Evolutionary conservation across 1,284 basidiomycete species (phyloP).

Genomic region (Salmacisia buchloeana): DNA sequence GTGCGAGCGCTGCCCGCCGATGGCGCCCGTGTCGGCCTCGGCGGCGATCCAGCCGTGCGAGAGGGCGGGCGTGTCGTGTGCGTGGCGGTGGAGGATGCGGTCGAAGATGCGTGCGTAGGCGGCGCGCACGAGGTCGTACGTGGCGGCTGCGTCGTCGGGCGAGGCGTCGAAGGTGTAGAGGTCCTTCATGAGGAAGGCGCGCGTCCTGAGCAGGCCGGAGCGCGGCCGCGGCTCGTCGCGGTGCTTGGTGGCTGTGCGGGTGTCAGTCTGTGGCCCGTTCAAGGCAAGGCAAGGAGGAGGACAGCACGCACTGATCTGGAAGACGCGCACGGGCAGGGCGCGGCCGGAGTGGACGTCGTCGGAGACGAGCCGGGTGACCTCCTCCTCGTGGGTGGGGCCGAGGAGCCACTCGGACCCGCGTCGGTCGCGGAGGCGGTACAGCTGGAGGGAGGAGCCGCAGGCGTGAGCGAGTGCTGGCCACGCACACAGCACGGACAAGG

Average conservation of each 20-base stretch:
- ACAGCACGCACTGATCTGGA: slow-evolving; percentile 35
- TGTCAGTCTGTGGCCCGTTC: not conserved
- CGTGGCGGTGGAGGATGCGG: slow-evolving; percentile 20
- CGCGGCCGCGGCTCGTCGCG: slow-evolving; percentile 51
- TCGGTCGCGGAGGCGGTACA: slow-evolving; percentile 47
- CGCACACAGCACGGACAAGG: not conserved
- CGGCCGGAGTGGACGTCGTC: slow-evolving; percentile 37
- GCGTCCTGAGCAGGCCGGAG: slow-evolving; percentile 48
- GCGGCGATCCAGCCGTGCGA: slow-evolving; percentile 31
- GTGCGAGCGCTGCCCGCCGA: slow-evolving; percentile 50
- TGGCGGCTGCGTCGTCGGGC: slow-evolving; percentile 17
- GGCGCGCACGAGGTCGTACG: slow-evolving; percentile 43
- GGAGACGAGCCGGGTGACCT: slow-evolving; percentile 48
- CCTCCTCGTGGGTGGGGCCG: slow-evolving; percentile 52
- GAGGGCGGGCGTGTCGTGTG: not conserved
- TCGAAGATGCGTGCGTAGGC: slow-evolving; percentile 48
- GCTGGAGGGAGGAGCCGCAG: slow-evolving; percentile 17
- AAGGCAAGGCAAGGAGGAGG: not conserved
- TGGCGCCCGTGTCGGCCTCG: slow-evolving; percentile 51
- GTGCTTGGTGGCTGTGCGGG: slow-evolving; percentile 42
- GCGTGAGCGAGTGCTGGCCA: too few species aligned
- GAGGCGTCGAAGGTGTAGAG: slow-evolving; percentile 50
- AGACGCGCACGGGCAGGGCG: slow-evolving; percentile 47
- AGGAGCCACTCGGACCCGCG: slow-evolving; percentile 44
- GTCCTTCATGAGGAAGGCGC: slow-evolving; percentile 53